Evolutionary conservation across 2,329 filamentous ascomycete species (phyloP), one percentile per base, ranked within the genome.

Genomic region (Claviceps maximensis): DNA sequence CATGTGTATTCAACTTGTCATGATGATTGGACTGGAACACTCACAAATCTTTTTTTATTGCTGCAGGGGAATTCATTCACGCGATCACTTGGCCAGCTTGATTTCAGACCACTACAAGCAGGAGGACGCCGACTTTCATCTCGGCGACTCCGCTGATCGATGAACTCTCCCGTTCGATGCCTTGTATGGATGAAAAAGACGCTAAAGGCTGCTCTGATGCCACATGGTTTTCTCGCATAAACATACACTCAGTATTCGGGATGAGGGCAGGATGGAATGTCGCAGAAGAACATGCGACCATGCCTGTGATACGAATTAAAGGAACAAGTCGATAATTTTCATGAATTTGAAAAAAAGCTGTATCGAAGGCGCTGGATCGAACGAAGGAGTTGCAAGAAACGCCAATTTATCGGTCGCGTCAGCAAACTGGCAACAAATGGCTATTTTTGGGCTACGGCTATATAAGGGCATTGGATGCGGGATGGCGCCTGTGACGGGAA

Each of bases 51-150:
- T 38, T 23, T 51, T 4, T n/a, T 19, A 25, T 25, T n/a, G n/a
- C n/a, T 21, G 29, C 55, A 84, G 80, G 57, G 83, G 83, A 33
- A 80, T 79, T 31, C 81, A 85, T 67, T 82, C 83, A 19, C 80
- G 81, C 53, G 83, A 84, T 52, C 86, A 87, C 63, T 69, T 89
- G n/a, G 85, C 86, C 53, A 76, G 80, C 56, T 81, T 89, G 55
- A 82, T 89, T 44, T 79, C 78, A 44, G 86, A 89, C 62, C 86
- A 89, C 64, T 89, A 89, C 67, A 83, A 85, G 58, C 72, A 76
- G 27, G 84, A 88, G 62, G 86, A 89, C 60, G 79, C 85, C 52
- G 80, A 82, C 59, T 79, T 82, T 56, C 73, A 79, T 56, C 65
- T 75, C 10, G 72, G 69, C 63, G 70, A 65, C 50, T 69, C 65